These are phyloP conservation scores for Agrocybe pediades DNA, from an alignment of 768 basidiomycete species.

Conservation along the genomic window DNA sequence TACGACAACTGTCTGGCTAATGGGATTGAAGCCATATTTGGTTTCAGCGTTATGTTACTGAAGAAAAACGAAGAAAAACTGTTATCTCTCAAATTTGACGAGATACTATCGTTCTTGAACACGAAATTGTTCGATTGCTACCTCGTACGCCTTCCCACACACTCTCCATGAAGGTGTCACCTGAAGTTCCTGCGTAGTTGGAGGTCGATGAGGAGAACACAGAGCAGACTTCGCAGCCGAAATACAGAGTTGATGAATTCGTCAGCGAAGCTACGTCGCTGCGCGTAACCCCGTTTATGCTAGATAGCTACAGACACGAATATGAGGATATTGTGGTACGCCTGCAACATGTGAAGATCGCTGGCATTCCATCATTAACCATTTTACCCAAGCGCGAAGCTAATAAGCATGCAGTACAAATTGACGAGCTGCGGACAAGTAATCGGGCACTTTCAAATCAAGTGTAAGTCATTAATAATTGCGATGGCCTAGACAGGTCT, in stretches of 20 bases:
- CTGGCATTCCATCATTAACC: background rate
- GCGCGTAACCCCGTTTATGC: constrained; percentile 93
- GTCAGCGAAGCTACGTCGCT: constrained; percentile 85
- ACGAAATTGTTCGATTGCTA: constrained; percentile 82
- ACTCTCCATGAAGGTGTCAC: background rate
- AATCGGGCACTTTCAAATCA: constrained; percentile 78
- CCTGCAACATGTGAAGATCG: background rate
- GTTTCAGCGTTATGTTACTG: constrained; percentile 87
- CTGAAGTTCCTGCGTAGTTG: constrained; percentile 1
- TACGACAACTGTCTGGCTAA: constrained; percentile 96
- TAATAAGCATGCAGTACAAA: constrained; percentile 81
- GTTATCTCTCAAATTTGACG: constrained; percentile 86
- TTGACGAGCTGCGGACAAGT: constrained; percentile 79
- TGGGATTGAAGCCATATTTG: constrained; percentile 96
- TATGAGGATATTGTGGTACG: constrained; percentile 76
- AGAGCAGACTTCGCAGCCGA: constrained; percentile 22
- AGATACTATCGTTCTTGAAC: constrained; percentile 85
- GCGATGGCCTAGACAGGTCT: background rate
- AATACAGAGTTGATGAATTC: constrained; percentile 78
- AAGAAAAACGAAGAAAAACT: constrained; percentile 85
- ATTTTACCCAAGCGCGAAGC: constrained; percentile 49
- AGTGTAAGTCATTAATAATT: constrained; percentile 58
- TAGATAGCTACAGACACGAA: constrained; percentile 87
- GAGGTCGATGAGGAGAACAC: constrained; percentile 24
- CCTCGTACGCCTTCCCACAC: constrained; percentile 34